phyloP scores from a whole-genome alignment of 352 stramenopile species.

The Globisporangium nagaii region DNA sequence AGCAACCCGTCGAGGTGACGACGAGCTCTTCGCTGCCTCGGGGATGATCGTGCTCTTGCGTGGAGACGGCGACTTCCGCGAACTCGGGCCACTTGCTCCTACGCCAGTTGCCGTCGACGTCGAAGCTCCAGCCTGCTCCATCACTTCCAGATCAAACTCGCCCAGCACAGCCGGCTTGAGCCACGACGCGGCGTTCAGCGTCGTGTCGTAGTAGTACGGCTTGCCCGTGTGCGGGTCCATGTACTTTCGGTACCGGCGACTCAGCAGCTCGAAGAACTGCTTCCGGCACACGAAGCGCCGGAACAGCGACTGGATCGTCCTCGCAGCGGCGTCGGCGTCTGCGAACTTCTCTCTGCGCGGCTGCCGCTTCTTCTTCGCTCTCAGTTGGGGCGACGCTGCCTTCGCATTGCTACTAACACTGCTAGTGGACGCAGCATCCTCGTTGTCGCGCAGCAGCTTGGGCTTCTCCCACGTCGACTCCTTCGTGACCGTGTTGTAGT shows the following conservation, averaged over 20 bases:
- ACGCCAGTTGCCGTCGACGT: no score
- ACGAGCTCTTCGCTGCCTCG: neutral
- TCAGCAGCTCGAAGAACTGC: conserved; percentile 31
- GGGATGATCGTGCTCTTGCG: conserved; percentile 8
- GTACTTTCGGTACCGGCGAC: conserved; percentile 55
- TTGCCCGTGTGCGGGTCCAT: conserved; percentile 30
- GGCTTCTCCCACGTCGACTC: conserved; percentile 68
- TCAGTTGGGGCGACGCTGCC: neutral
- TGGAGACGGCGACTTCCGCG: conserved; percentile 2
- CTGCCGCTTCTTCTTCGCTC: neutral
- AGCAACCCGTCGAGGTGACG: neutral
- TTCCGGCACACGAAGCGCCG: conserved; percentile 44
- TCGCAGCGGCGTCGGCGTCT: conserved; percentile 31
- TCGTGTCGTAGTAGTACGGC: conserved; percentile 68
- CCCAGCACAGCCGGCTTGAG: conserved; percentile 57
- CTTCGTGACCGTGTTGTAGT: conserved; percentile 70
- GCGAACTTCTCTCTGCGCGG: conserved; percentile 29
- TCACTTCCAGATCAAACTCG: conserved; percentile 43
- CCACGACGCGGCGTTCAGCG: conserved; percentile 39
- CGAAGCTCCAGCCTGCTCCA: neutral
- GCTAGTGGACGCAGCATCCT: neutral
- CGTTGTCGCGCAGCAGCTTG: conserved; percentile 20
- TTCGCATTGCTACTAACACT: neutral
- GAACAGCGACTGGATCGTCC: conserved; percentile 57
- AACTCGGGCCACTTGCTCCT: conserved; percentile 2